Evolutionary conservation across 352 stramenopile genomes (phyloP), one percentile per base, ranked within the genome.

Genomic region (Globisporangium cederbergense): DNA sequence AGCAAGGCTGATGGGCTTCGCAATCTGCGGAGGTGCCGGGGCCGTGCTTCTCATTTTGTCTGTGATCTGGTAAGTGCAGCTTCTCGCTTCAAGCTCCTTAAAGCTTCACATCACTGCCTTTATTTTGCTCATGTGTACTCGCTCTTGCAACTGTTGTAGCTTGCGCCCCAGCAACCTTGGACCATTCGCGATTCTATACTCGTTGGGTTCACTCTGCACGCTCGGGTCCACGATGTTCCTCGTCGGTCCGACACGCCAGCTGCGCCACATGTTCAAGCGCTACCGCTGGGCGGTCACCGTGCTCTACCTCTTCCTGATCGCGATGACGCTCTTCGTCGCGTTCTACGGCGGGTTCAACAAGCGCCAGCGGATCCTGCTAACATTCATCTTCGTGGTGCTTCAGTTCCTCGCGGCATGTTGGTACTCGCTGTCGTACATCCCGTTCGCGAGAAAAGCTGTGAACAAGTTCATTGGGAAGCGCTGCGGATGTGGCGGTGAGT

Each of bases 391-490:
- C 16, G 68, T 93, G 10, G 50, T 91, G 16, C 59, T 88, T 9
- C 76, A 96, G 72, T 93, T 91, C 69, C 59, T 82, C 8, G 68
- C 84, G 13, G 81, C 87, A n/a, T 74, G 77, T 18, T 96, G 86
- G 84, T 95, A 96, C 68, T 82, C 60, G 18, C 67, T 95, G 22
- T 80, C 64, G 11, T 95, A 93, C 66, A 93, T 96, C 59, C 88
- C 88, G 14, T 95, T 85, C 67, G 86, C 79, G 34, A 62, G 83
- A 53, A 71, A 90, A 57, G 64, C 59, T 32, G 60, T 73, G 9
- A 53, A 16, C 36, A 70, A 62, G 30, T 43, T 53, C 28, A 16
- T 65, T 43, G 30, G 62, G 4, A 62, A 62, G 28, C 43, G 38
- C n/a, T 66, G 62, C 32, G 54, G 61, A 10, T 34, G 53, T n/a